Evolutionary conservation across 1,139 yeast genomes (phyloP).

Genomic region (Zygoascus sp.): DNA sequence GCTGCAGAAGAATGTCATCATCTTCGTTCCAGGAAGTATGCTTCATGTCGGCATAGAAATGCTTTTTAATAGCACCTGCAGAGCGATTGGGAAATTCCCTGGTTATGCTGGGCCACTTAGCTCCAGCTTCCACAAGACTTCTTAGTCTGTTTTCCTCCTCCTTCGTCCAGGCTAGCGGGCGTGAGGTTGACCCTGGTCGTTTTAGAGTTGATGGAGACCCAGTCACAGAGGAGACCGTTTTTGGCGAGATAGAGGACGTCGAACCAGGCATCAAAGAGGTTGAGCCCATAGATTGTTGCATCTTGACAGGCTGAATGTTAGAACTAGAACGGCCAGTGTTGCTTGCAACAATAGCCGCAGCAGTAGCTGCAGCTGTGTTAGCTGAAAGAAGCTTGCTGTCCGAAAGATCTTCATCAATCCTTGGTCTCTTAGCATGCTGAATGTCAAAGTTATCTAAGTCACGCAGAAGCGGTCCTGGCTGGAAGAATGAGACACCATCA

Average conservation of each 20-base stretch:
- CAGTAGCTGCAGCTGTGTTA: conserved; percentile 3
- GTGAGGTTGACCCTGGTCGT: conserved; percentile 7
- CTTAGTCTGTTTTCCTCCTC: conserved; percentile 21
- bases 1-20: conserved; percentile 27
- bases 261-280: neutral
- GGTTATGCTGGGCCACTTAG: conserved; percentile 32
- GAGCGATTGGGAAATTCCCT: conserved; percentile 31
- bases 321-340: neutral
- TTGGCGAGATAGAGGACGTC: neutral
- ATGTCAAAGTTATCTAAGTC: neutral
- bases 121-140: conserved; percentile 29
- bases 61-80: conserved; percentile 34
- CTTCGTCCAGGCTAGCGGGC: conserved; percentile 15
- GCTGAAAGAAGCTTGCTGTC: neutral
- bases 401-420: neutral
- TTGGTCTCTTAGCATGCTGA: neutral
- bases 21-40: conserved; percentile 30
- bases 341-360: conserved; percentile 2
- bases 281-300: conserved; percentile 1
- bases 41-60: conserved; percentile 34
- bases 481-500: neutral
- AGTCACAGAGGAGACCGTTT: neutral
- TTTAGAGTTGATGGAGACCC: conserved; percentile 1
- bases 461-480: conserved; percentile 1
- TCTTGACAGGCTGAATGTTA: conserved; percentile 1